These are phyloP conservation scores for Balamuthia mandrillaris DNA, from an alignment of 208 protist species.

Conservation along the genomic window DNA sequence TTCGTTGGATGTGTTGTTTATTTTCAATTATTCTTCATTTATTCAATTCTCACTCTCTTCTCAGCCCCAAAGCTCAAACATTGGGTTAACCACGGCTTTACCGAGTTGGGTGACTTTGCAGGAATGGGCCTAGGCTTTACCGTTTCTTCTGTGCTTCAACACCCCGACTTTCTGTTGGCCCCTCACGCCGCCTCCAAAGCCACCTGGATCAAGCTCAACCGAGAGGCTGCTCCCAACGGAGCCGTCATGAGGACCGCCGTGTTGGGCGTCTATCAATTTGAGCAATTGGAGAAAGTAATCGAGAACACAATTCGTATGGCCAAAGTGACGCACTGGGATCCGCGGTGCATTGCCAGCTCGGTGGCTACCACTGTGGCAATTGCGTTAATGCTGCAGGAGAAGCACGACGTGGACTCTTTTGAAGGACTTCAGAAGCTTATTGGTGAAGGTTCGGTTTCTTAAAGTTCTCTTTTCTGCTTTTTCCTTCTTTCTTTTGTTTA, in stretches of 20 bases:
- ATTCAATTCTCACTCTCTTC: background rate
- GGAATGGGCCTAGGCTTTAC: conserved; percentile 60
- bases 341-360: conserved; percentile 46
- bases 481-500: background rate
- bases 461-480: background rate
- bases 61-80: background rate
- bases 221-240: conserved; percentile 51
- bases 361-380: conserved; percentile 11
- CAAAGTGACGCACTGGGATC: conserved; percentile 60
- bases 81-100: conserved; percentile 59
- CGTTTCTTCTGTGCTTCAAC: background rate
- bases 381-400: conserved; percentile 38
- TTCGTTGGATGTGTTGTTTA: background rate
- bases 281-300: conserved; percentile 16
- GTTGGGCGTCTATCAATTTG: conserved; percentile 29
- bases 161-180: background rate
- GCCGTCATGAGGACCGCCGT: conserved; percentile 62
- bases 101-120: conserved; percentile 48
- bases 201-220: conserved; percentile 30
- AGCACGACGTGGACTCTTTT: background rate
- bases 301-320: conserved; percentile 39
- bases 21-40: background rate
- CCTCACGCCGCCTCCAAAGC: conserved; percentile 6
- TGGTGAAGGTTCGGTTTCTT: background rate
- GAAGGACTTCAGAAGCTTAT: conserved; percentile 24